Percentiles rank a stretch among this genome's conserved stretches.
Evolutionary conservation across 1,139 yeast genomes (phyloP).

Genomic region (Taphrina flavorubra): DNA sequence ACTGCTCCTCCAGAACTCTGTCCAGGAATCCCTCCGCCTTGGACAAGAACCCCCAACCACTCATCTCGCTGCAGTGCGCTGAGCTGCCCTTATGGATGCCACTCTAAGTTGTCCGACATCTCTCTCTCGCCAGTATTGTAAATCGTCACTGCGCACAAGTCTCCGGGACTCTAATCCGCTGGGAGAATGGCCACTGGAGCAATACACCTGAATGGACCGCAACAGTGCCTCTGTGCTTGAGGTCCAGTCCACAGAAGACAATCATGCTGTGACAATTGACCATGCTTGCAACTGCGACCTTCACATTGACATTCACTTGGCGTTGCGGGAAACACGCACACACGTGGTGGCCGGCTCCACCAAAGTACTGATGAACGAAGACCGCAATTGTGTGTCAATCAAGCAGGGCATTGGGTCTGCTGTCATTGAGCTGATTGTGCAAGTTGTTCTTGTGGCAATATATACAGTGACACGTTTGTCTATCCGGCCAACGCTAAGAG

Average conservation of each 20-base stretch:
- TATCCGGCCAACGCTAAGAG: background rate
- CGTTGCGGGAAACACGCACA: background rate
- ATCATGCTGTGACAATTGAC: too few relatives aligned
- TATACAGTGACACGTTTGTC: background rate
- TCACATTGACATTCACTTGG: background rate
- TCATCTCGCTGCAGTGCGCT: conserved; percentile 7
- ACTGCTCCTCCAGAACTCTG: conserved; percentile 36
- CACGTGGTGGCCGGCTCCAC: conserved; percentile 4
- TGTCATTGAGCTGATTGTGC: background rate
- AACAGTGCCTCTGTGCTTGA: too few relatives aligned
- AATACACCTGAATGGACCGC: too few relatives aligned
- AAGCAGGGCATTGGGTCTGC: too few relatives aligned
- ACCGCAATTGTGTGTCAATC: too few relatives aligned
- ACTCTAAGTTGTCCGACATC: background rate
- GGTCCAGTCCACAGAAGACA: too few relatives aligned
- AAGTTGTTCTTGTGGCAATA: background rate
- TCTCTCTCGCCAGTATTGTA: background rate
- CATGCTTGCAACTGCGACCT: too few relatives aligned
- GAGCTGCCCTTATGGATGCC: background rate
- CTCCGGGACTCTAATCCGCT: too few relatives aligned
- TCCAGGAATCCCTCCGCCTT: conserved; percentile 38
- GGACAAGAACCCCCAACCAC: conserved; percentile 34
- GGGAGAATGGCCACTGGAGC: too few relatives aligned
- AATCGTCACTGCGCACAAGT: too few relatives aligned
- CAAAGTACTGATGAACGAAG: background rate